These are phyloP conservation scores for Nannizziopsis arthrosporioides DNA, from an alignment of 2,329 filamentous ascomycete genomes.

Conservation along the genomic window DNA sequence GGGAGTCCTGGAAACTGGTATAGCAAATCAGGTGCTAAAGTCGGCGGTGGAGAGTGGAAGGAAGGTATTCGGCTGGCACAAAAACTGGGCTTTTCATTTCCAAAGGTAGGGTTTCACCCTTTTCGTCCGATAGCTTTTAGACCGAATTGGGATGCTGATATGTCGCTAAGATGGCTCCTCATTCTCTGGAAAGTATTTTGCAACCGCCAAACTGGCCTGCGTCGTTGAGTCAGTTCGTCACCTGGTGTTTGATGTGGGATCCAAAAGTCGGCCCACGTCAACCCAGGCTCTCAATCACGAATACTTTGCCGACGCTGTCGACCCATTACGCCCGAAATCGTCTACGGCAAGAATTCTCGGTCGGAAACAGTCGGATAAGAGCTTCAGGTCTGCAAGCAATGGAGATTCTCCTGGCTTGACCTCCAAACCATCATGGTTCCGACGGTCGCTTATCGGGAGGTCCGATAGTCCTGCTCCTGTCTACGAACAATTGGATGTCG, in stretches of 20 bases:
- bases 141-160: neutral
- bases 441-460: slow-evolving; percentile 79
- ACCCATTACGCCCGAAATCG: slow-evolving; percentile 84
- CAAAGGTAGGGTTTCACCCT: slow-evolving; percentile 45
- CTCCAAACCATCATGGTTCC: slow-evolving; percentile 90
- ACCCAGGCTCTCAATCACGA: slow-evolving; percentile 90
- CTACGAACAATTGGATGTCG: slow-evolving; percentile 26
- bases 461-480: slow-evolving; percentile 57
- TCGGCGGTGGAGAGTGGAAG: slow-evolving; percentile 95
- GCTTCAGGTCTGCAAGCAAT: slow-evolving; percentile 53
- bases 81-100: slow-evolving; percentile 96
- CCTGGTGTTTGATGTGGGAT: slow-evolving; percentile 99
- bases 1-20: slow-evolving; percentile 97
- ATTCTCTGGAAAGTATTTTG: slow-evolving; percentile 88
- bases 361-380: slow-evolving; percentile 79
- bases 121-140: neutral
- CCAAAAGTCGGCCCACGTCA: slow-evolving; percentile 80
- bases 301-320: slow-evolving; percentile 84
- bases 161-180: slow-evolving; percentile 69
- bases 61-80: slow-evolving; percentile 85
- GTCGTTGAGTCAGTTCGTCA: slow-evolving; percentile 82
- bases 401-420: slow-evolving; percentile 49
- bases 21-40: slow-evolving; percentile 66
- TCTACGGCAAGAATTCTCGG: slow-evolving; percentile 73
- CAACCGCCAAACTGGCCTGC: slow-evolving; percentile 84